phyloP scores from a whole-genome alignment of 73 alveolate genomes.

The Paraurostyla sp. region DNA sequence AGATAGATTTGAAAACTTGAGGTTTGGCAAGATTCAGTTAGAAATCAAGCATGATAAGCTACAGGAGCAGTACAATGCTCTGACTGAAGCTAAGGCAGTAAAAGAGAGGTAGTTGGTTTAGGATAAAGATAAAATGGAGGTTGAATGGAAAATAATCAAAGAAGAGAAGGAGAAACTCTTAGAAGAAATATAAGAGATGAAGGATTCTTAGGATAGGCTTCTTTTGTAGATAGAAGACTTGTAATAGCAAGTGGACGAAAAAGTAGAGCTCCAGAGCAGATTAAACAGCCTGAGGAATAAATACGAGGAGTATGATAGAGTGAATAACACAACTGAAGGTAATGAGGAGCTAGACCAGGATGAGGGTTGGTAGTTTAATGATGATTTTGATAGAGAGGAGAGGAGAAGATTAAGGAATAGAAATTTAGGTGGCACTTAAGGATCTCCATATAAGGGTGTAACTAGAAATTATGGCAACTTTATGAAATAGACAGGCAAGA shows the following conservation, averaged over 20 bases:
- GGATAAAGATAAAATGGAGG: not conserved
- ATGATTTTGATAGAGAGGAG: slow-evolving; percentile 13
- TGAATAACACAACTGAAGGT: not conserved
- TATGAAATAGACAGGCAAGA: no score
- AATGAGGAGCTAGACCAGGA: no score
- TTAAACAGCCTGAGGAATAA: slow-evolving; percentile 15
- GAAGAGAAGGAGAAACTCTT: not conserved
- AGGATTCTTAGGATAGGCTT: no score
- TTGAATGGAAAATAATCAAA: not conserved
- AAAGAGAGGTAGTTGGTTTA: not conserved
- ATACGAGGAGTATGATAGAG: not conserved
- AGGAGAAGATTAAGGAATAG: no score
- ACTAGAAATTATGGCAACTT: no score
- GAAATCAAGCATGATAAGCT: not conserved
- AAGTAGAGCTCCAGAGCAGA: not conserved
- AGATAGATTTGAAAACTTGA: not conserved
- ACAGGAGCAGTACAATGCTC: not conserved
- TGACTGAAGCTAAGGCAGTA: not conserved
- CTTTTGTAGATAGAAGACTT: not conserved
- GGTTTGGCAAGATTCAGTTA: slow-evolving; percentile 7
- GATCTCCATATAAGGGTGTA: no score
- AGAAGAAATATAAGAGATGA: not conserved
- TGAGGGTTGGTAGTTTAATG: not conserved
- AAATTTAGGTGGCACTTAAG: no score
- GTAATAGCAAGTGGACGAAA: not conserved